Base-by-base conservation (phyloP, 441 rosid genomes). In the Raphanus hybrid region DNA sequence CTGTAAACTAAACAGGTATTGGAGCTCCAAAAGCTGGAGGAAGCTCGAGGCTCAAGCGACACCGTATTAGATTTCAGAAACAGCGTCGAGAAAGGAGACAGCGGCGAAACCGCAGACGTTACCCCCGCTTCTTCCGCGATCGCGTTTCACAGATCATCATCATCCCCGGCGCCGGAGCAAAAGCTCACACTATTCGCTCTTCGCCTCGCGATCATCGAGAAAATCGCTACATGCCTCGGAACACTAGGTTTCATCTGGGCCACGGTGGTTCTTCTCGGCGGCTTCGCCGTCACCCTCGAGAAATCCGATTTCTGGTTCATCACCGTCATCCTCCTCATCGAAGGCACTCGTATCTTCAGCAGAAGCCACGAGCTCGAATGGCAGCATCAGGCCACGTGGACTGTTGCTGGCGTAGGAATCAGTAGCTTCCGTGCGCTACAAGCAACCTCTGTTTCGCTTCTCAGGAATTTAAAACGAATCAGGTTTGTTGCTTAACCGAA, bases 311-410 rank as follows among this genome's bases (percentile, higher is more conserved):
- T 95, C 75, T 92, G 98, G 99, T 80, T 90, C 70, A 84, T 95
- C 74, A 95, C 99, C 18, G 58, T 91, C 43, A 91, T 95, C 60
- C 83, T 93, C 74, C 78, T 95, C 70, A 87, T 95, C 11, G 98
- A 95, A 80, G 94, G 99, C 6, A 83, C 99, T 16, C 78, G 97
- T 9, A 93, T 93, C 54, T 95, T 90, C 85, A 91, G 99, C 85
- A 80, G 98, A 73, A 93, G 98, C 55, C 98, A 88, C 69, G 98
- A 95, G 85, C 91, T 93, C 9, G 98, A 90, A 67, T 95, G 97
- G 97, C 98, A 95, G 73, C 97, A 90, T 48, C 96, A 95, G 57
- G 91, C 95, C 48, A 93, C 99, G 8, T 91, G 98, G 99, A 90
- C 98, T 5, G 80, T 90, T 2, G 71, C 96, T 3, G 96, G 87